Conservation (phyloP, 106 monocot genomes). For the Apostasia ramifera region DNA sequence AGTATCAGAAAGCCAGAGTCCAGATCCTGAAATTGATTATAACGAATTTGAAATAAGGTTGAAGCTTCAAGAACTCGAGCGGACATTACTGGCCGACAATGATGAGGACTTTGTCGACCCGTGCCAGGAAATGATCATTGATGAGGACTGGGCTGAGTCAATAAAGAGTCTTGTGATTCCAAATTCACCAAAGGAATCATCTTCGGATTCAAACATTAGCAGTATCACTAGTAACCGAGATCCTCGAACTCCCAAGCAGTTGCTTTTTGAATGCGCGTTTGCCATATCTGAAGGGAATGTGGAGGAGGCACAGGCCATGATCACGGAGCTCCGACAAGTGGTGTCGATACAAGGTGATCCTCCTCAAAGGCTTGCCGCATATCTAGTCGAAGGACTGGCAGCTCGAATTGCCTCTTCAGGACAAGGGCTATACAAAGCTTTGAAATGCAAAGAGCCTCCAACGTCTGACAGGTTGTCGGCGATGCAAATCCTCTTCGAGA, state of each 20-base stretch:
- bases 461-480: constrained; percentile 69
- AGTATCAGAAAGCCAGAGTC: constrained; percentile 44
- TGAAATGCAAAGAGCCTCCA: constrained; percentile 88
- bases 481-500: constrained; percentile 94
- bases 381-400: constrained; percentile 84
- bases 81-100: constrained; percentile 56
- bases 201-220: constrained; percentile 64
- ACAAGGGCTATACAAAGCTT: constrained; percentile 66
- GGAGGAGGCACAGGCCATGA: constrained; percentile 53
- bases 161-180: constrained; percentile 48
- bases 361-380: constrained; percentile 81
- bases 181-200: constrained; percentile 66
- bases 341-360: constrained; percentile 96
- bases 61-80: constrained; percentile 88
- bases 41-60: constrained; percentile 67
- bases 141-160: constrained; percentile 70
- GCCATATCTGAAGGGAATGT: constrained; percentile 64
- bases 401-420: constrained; percentile 84
- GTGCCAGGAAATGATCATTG: constrained; percentile 32
- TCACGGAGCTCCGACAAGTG: constrained; percentile 65
- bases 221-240: constrained; percentile 41
- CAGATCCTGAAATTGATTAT: constrained; percentile 44
- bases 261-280: constrained; percentile 80
- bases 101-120: constrained; percentile 34
- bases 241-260: constrained; percentile 59